Base-by-base conservation (phyloP, 139 green algal genomes). In the Prasinococcaceae sp. region DNA sequence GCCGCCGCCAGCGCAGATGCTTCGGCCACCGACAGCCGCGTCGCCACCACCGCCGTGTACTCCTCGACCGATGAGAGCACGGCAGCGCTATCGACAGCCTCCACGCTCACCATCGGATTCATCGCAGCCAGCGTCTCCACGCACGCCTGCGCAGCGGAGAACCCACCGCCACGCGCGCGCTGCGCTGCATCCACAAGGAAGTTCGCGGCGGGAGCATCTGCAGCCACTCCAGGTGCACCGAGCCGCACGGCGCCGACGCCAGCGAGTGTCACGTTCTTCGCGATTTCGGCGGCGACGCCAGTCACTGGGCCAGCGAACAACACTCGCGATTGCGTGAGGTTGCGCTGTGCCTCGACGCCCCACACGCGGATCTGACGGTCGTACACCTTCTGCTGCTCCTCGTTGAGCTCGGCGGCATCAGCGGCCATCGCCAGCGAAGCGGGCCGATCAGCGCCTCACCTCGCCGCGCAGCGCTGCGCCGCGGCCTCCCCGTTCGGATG, bases 281-380 rank as follows among this genome's bases (percentile, higher is more conserved):
- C n/a, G 22, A 35, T 30, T 35, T 56, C 49, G 5, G 49, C 49
- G 32, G 49, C 49, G 30, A 56, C 3, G 24, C 30, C 32, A 23
- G 4, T 9, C 45, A 25, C 17, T 10, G 48, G 17, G 12, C n/a
- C n/a, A 22, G 25, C 2, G 2, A 59, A 3, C 23, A 59, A 12
- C 19, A 59, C 6, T 1, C 2, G 2, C 25, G 51, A 8, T 22
- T 20, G 9, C 2, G 19, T n/a, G 9, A 59, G 3, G 79, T 75
- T 69, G 36, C 76, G 66, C 54, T 93, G 84, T 22, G 80, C 73
- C 29, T 90, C 79, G 0, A 88, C 66, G 6, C 84, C 84, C 84
- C 84, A 93, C 1, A 93, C 80, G 3, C 84, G 58, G n/a, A 93
- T 65, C 66, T 93, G 84, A 3, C 84, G 56, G 50, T 93, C 84